These are phyloP conservation scores for Fusarium buxicola DNA, from an alignment of 2,329 filamentous ascomycete species.

Conservation along the genomic window DNA sequence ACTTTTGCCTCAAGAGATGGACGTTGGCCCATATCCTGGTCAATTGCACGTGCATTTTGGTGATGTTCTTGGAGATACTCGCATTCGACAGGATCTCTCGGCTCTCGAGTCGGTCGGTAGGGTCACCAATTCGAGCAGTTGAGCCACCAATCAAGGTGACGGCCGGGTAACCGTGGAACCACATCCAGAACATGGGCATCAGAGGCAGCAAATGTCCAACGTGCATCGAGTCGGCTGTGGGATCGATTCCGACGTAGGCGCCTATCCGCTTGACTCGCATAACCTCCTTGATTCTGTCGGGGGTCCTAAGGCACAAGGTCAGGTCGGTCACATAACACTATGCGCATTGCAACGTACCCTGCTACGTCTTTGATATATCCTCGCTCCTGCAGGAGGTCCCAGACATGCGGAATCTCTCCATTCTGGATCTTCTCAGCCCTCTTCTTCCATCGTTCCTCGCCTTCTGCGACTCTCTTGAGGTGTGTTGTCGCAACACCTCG, in stretches of 20 bases:
- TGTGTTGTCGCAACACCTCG: conserved; percentile 57
- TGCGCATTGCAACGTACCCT: conserved; percentile 63
- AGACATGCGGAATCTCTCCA: conserved; percentile 65
- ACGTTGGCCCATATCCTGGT: conserved; percentile 81
- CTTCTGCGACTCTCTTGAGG: conserved; percentile 57
- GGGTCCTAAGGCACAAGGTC: conserved; percentile 50
- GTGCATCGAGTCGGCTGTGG: conserved; percentile 82
- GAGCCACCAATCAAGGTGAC: conserved; percentile 78
- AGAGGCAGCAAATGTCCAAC: conserved; percentile 83
- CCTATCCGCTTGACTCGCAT: conserved; percentile 75
- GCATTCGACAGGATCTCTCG: conserved; percentile 65
- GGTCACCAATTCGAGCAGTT: conserved; percentile 83
- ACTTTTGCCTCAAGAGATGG: conserved; percentile 71
- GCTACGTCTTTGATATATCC: conserved; percentile 80
- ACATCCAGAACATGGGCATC: conserved; percentile 88
- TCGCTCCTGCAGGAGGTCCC: conserved; percentile 75
- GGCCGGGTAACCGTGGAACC: conserved; percentile 77
- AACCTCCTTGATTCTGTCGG: conserved; percentile 68
- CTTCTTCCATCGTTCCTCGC: conserved; percentile 60
- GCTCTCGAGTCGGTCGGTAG: conserved; percentile 74
- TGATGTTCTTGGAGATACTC: conserved; percentile 71
- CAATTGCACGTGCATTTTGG: conserved; percentile 76
- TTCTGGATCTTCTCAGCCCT: conserved; percentile 60
- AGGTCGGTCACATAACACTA: neutral
- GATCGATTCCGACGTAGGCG: conserved; percentile 85